These are phyloP conservation scores for Cryptosporidium xiaoi DNA, from an alignment of 169 alveolate species.

Conservation along the genomic window DNA sequence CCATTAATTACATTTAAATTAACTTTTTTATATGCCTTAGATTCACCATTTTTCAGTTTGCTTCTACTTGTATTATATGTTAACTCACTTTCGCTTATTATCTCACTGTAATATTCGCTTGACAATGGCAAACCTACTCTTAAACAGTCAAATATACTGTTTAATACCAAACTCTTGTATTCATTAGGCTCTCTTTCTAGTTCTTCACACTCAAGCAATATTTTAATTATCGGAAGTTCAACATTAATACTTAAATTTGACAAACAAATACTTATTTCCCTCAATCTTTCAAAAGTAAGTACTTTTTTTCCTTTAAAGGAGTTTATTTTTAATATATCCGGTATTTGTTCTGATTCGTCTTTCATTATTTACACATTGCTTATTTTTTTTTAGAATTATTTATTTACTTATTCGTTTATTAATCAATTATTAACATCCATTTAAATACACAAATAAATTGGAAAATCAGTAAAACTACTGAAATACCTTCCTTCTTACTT, in stretches of 20 bases:
- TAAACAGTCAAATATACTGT: conserved; percentile 34
- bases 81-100: background rate
- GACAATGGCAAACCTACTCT: conserved; percentile 40
- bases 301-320: background rate
- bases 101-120: background rate
- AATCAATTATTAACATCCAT: no score
- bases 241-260: conserved; percentile 13
- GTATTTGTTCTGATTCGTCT: background rate
- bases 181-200: background rate
- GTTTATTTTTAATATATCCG: conserved; percentile 14
- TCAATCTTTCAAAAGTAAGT: conserved; percentile 18
- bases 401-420: no score
- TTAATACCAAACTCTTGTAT: conserved; percentile 11
- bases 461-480: no score
- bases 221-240: conserved; percentile 11
- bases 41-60: conserved; percentile 17
- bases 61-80: background rate
- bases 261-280: conserved; percentile 8
- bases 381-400: no score
- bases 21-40: background rate
- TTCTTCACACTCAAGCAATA: conserved; percentile 7
- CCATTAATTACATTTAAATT: background rate
- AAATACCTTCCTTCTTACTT: no score
- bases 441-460: no score
- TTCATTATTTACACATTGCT: no score